Evolutionary conservation across 306 rosid genomes (phyloP).

Genomic region (Medicago arabica): DNA sequence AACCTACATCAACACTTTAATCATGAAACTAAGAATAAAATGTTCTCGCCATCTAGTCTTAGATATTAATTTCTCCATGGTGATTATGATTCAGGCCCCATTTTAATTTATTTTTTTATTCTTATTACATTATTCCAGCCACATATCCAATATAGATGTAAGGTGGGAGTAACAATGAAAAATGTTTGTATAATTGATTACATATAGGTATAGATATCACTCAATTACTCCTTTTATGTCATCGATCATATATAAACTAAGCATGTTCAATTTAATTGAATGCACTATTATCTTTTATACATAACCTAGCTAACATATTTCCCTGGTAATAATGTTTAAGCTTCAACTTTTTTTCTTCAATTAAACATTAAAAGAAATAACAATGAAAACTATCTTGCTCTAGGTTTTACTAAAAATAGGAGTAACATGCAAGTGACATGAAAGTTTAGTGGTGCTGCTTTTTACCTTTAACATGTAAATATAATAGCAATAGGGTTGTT

Average conservation of each 20-base stretch:
- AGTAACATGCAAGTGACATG: too few species aligned
- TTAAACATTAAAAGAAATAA: too few species aligned
- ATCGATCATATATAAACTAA: background rate
- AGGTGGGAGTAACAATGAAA: background rate
- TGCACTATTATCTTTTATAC: too few species aligned
- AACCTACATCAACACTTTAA: constrained; percentile 45
- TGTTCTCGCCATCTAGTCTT: constrained; percentile 48
- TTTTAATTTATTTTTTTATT: too few species aligned
- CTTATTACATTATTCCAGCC: constrained; percentile 59
- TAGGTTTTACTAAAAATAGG: too few species aligned
- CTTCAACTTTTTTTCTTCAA: background rate
- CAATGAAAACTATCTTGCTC: too few species aligned
- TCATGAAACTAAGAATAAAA: constrained; percentile 51
- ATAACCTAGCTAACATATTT: too few species aligned
- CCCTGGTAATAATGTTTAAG: background rate
- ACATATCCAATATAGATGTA: constrained; percentile 47
- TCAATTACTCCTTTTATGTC: background rate
- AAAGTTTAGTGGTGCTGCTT: too few species aligned
- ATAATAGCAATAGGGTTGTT: background rate
- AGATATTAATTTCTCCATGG: constrained; percentile 61
- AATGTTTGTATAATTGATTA: background rate
- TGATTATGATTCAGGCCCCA: constrained; percentile 64
- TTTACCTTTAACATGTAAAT: background rate
- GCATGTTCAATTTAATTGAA: background rate
- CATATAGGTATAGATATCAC: background rate